Evolutionary conservation across 2,329 filamentous ascomycete species (phyloP).

Genomic region (Fusarium sp.): DNA sequence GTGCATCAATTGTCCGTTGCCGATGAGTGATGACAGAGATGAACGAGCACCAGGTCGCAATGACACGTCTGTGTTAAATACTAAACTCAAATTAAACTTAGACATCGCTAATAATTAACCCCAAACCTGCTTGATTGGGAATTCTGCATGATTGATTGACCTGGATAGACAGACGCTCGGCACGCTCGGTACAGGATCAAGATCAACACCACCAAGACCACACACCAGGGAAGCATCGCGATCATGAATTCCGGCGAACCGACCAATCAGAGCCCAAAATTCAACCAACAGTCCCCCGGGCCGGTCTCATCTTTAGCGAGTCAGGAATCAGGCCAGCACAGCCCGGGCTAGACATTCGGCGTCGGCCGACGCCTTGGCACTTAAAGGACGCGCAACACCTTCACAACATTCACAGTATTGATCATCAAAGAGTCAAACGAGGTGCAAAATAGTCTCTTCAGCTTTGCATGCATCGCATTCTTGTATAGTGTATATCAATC

Average conservation of each 20-base stretch:
- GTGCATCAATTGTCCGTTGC: background rate
- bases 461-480: slow-evolving; percentile 45
- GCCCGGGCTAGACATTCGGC: background rate
- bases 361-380: background rate
- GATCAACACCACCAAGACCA: background rate
- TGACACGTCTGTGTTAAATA: background rate
- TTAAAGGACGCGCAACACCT: background rate
- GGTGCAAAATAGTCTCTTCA: slow-evolving; percentile 37
- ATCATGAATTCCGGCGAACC: background rate
- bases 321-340: background rate
- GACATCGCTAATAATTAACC: background rate
- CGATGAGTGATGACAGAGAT: background rate
- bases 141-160: background rate
- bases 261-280: background rate
- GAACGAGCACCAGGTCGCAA: background rate
- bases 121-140: background rate
- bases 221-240: background rate
- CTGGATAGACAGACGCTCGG: background rate
- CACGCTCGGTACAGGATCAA: background rate
- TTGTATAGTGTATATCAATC: slow-evolving; percentile 47
- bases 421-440: slow-evolving; percentile 2
- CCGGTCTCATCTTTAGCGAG: background rate
- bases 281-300: background rate
- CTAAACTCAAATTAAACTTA: background rate
- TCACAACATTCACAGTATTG: background rate